These are phyloP conservation scores for Cytospora mali DNA, from an alignment of 2,329 filamentous ascomycete species.

Conservation along the genomic window DNA sequence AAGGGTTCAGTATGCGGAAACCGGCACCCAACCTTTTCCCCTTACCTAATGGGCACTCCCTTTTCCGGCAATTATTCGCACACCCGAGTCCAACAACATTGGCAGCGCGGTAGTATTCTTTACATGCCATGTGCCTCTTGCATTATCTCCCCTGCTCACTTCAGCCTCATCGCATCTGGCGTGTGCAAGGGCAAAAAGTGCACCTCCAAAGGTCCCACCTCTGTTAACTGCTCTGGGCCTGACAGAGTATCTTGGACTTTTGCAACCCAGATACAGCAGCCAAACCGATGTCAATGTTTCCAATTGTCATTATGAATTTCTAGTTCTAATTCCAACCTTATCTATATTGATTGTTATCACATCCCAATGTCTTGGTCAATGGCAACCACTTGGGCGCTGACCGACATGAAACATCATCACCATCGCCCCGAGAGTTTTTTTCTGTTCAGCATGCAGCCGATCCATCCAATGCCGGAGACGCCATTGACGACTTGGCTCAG, in stretches of 20 bases:
- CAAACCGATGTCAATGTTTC: constrained; percentile 14
- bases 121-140: constrained; percentile 25
- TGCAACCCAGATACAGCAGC: constrained; percentile 1
- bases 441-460: constrained; percentile 14
- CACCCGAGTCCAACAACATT: constrained; percentile 11
- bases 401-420: constrained; percentile 26
- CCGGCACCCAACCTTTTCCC: constrained; percentile 40
- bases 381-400: constrained; percentile 8
- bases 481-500: constrained; percentile 19
- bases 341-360: constrained; percentile 5
- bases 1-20: constrained; percentile 39
- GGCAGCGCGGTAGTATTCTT: constrained; percentile 15
- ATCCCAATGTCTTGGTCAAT: constrained; percentile 8
- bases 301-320: constrained; percentile 43
- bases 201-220: constrained; percentile 20
- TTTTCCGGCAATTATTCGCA: constrained; percentile 26
- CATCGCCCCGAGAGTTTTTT: constrained; percentile 15
- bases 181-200: constrained; percentile 7
- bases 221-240: constrained; percentile 19
- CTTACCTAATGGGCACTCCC: constrained; percentile 51
- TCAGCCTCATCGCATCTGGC: constrained; percentile 25
- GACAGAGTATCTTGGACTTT: constrained; percentile 23
- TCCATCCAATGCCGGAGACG: constrained; percentile 21
- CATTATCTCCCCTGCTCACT: constrained; percentile 21
- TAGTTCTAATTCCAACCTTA: constrained; percentile 35